These are phyloP conservation scores for Zymoseptoria crescenta DNA, from an alignment of 2,329 filamentous ascomycete genomes.

Conservation along the genomic window DNA sequence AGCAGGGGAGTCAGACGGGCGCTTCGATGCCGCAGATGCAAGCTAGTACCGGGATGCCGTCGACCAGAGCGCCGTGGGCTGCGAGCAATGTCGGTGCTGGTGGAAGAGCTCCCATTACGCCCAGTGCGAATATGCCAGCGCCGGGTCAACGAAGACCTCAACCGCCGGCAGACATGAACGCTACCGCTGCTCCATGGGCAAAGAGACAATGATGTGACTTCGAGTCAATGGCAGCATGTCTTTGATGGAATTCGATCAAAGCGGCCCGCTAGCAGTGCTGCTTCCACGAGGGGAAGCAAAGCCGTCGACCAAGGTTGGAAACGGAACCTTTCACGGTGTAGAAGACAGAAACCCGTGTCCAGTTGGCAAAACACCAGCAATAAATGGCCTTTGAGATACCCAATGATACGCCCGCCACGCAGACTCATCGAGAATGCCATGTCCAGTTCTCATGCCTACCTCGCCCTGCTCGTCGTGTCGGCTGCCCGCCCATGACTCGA, in stretches of 20 bases:
- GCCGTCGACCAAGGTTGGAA: background rate
- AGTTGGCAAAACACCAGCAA: no score
- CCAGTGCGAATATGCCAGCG: background rate
- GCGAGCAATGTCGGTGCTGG: background rate
- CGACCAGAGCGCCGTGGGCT: conserved; percentile 23
- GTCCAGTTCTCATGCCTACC: no score
- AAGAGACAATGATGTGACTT: background rate
- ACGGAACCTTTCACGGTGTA: background rate
- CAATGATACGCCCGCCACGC: no score
- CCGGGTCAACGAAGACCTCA: background rate
- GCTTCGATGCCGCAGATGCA: conserved; percentile 18
- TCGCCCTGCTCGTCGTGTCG: no score
- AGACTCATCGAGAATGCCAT: no score
- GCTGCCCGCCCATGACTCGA: no score
- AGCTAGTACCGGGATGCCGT: conserved; percentile 22
- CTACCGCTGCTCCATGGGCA: conserved; percentile 6
- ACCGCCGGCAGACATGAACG: background rate
- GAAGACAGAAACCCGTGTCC: no score
- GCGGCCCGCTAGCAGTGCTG: background rate
- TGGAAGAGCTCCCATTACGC: background rate
- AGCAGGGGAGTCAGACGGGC: conserved; percentile 2
- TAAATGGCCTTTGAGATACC: no score
- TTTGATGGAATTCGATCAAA: background rate
- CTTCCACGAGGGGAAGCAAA: background rate
- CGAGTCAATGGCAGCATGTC: background rate